Conservation (phyloP, 768 basidiomycete species). For the Lepiota venenata region DNA sequence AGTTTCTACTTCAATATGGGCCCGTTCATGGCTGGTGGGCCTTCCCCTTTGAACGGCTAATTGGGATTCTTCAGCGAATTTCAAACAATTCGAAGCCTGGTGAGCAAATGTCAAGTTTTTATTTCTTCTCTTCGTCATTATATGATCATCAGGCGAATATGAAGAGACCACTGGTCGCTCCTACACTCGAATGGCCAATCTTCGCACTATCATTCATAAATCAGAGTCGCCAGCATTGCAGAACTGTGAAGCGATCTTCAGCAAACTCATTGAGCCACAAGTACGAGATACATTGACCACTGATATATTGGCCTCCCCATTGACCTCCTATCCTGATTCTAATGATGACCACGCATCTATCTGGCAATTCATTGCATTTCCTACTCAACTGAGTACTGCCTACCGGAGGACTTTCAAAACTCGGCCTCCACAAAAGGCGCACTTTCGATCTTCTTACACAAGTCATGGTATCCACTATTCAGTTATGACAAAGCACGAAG, state of each 20-base stretch:
- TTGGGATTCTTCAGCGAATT: slow-evolving; percentile 20
- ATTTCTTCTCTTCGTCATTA: neutral
- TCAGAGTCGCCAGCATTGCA: slow-evolving; percentile 12
- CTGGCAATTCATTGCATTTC: too few species aligned
- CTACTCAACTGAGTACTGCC: too few species aligned
- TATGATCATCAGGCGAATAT: slow-evolving; percentile 13
- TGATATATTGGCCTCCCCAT: too few species aligned
- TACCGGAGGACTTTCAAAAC: too few species aligned
- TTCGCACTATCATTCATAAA: slow-evolving; percentile 12
- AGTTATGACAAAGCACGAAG: too few species aligned
- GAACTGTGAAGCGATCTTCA: slow-evolving; percentile 5
- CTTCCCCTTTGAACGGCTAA: slow-evolving; percentile 33
- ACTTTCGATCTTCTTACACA: too few species aligned
- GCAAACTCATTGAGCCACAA: slow-evolving; percentile 11
- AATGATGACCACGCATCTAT: too few species aligned
- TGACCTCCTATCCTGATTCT: too few species aligned
- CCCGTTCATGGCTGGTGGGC: slow-evolving; percentile 33
- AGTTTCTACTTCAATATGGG: slow-evolving; percentile 28
- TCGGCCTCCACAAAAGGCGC: too few species aligned
- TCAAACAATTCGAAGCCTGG: slow-evolving; percentile 15
- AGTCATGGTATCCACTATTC: too few species aligned
- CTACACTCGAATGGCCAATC: slow-evolving; percentile 15
- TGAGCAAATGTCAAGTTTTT: slow-evolving; percentile 3
- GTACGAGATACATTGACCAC: neutral
- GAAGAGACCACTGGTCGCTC: slow-evolving; percentile 17